These are phyloP conservation scores for Spergularia azorica DNA, from an alignment of 179 eudicot genomes.

Conservation along the genomic window DNA sequence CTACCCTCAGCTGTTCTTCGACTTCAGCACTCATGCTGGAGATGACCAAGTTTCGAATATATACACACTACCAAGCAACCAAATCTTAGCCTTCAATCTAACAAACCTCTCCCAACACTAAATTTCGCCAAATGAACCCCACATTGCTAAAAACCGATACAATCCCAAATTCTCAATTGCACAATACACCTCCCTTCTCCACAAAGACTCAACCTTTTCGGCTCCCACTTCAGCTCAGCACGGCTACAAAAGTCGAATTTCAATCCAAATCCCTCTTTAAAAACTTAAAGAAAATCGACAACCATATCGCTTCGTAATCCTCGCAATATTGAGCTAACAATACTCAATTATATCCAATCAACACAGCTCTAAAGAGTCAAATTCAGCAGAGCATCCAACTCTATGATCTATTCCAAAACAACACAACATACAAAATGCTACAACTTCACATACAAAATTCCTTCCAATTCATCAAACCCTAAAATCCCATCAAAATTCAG, in stretches of 20 bases:
- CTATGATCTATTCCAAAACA: conserved; percentile 21
- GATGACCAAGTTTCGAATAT: conserved; percentile 4
- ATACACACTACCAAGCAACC: conserved; percentile 13
- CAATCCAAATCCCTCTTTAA: background rate
- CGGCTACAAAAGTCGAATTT: conserved; percentile 1
- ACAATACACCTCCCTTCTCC: conserved; percentile 11
- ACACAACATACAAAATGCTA: conserved; percentile 5
- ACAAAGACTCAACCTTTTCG: conserved; percentile 15
- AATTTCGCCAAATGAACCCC: background rate
- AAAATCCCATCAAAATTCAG: conserved; percentile 12
- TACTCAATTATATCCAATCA: background rate
- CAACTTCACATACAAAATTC: conserved; percentile 5
- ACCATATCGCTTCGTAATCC: conserved; percentile 5
- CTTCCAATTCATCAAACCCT: conserved; percentile 13
- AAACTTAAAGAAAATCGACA: background rate
- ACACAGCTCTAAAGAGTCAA: conserved; percentile 1
- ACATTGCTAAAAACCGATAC: background rate
- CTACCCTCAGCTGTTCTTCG: conserved; percentile 28
- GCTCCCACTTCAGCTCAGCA: background rate
- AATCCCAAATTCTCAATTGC: background rate
- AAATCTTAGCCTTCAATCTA: conserved; percentile 13
- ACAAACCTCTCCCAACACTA: conserved; percentile 8
- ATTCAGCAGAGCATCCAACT: conserved; percentile 20
- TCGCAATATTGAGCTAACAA: background rate
- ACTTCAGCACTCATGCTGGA: conserved; percentile 34